Evolutionary conservation across 345 rosid genomes (phyloP).

Genomic region (Salix udensis): DNA sequence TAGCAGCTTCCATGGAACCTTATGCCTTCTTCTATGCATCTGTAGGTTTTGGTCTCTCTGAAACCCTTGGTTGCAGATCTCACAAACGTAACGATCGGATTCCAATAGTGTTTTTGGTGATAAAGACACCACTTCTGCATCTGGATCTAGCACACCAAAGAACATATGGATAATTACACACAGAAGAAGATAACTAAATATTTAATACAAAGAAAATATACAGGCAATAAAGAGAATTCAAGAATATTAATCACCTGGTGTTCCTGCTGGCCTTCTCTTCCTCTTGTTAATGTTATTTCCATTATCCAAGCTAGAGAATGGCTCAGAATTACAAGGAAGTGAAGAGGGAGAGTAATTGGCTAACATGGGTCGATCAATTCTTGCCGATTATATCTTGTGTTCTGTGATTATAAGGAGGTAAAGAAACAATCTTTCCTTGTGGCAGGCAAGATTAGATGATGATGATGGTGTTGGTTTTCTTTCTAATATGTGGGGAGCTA

Average conservation of each 20-base stretch:
- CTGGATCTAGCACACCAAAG: conserved; percentile 59
- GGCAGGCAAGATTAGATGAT: not conserved
- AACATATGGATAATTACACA: not conserved
- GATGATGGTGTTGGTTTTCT: not conserved
- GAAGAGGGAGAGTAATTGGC: conserved; percentile 29
- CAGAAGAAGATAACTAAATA: too few relatives aligned
- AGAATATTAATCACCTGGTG: conserved; percentile 54
- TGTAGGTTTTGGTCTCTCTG: conserved; percentile 96
- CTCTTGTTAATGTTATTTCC: conserved; percentile 48
- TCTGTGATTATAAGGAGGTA: not conserved
- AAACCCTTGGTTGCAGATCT: conserved; percentile 97
- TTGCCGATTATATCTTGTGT: not conserved
- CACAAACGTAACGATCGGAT: conserved; percentile 90
- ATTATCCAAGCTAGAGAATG: conserved; percentile 39
- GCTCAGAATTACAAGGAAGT: conserved; percentile 35
- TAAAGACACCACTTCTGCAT: conserved; percentile 85
- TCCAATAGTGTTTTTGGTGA: conserved; percentile 86
- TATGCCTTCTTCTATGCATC: conserved; percentile 94
- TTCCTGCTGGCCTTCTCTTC: conserved; percentile 83
- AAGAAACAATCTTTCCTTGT: not conserved
- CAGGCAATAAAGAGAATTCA: not conserved
- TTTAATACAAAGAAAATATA: not conserved
- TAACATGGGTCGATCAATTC: conserved; percentile 32
- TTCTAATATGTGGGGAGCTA: not conserved
- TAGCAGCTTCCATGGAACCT: conserved; percentile 97